phyloP scores from a whole-genome alignment of 1,284 basidiomycete species.

The Cryptococcus maquisensis region DNA sequence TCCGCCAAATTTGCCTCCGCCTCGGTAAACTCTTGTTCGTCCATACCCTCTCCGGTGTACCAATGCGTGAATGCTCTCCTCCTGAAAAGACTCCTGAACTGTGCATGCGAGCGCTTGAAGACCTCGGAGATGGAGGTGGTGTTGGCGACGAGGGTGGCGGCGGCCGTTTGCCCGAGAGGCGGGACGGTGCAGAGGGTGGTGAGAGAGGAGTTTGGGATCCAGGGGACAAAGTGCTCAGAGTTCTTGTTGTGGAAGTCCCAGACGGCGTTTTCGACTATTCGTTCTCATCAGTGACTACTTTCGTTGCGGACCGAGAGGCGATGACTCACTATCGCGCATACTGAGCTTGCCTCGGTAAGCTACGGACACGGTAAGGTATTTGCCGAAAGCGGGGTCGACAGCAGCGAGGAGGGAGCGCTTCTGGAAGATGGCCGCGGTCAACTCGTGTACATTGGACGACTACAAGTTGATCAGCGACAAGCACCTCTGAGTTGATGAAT shows the following conservation, averaged over 20 bases:
- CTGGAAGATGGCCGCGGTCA: conserved; percentile 41
- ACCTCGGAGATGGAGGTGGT: conserved; percentile 84
- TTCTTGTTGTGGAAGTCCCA: conserved; percentile 46
- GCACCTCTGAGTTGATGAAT: conserved; percentile 13
- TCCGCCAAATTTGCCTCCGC: conserved; percentile 46
- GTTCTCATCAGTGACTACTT: conserved; percentile 3
- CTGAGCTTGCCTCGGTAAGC: conserved; percentile 43
- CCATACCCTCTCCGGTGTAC: conserved; percentile 79
- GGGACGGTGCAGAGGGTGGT: conserved; percentile 70
- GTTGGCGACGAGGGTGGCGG: conserved; percentile 75
- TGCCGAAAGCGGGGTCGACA: conserved; percentile 38
- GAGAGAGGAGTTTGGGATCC: conserved; percentile 42
- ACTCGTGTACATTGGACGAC: conserved; percentile 35
- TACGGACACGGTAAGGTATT: conserved; percentile 46
- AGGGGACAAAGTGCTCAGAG: conserved; percentile 42
- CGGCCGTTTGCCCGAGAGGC: conserved; percentile 70
- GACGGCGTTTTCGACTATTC: conserved; percentile 35
- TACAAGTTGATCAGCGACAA: conserved; percentile 5
- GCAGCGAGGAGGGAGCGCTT: conserved; percentile 36
- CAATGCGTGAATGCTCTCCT: conserved; percentile 83
- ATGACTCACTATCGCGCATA: conserved; percentile 41
- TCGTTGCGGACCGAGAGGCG: background rate
- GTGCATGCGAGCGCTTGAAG: conserved; percentile 73
- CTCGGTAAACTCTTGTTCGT: conserved; percentile 86
- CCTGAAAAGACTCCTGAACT: conserved; percentile 66